Evolutionary conservation across 306 rosid genomes (phyloP).

Genomic region (Lagenaria siceraria): DNA sequence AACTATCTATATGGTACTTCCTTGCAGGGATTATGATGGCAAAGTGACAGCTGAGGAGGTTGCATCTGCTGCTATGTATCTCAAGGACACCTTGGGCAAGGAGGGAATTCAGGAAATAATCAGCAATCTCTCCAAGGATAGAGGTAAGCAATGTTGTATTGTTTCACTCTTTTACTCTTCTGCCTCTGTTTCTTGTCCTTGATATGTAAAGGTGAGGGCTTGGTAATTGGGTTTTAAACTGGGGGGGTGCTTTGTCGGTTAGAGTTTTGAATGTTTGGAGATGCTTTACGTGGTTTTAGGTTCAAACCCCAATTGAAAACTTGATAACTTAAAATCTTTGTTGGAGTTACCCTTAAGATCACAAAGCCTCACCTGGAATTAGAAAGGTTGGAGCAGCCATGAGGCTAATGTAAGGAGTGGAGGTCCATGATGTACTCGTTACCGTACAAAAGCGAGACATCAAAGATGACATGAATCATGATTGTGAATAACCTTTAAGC

Average conservation of each 20-base stretch:
- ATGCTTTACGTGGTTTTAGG: neutral
- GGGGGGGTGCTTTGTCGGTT: neutral
- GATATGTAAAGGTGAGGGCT: neutral
- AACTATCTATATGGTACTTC: neutral
- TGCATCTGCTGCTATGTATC: constrained; percentile 80
- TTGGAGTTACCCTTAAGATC: neutral
- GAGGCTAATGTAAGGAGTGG: neutral
- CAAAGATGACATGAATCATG: neutral
- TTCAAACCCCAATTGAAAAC: neutral
- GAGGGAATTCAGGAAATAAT: constrained; percentile 91
- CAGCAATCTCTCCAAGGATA: constrained; percentile 86
- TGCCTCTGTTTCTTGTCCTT: neutral
- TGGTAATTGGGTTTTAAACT: neutral
- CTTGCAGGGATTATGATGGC: constrained; percentile 77
- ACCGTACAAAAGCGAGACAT: neutral
- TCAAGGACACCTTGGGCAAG: constrained; percentile 79
- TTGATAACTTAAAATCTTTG: neutral
- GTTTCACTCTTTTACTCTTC: neutral
- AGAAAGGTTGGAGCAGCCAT: neutral
- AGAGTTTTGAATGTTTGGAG: neutral
- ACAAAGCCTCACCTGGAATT: neutral
- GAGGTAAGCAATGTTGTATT: constrained; percentile 23
- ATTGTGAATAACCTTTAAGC: neutral
- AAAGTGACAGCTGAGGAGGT: constrained; percentile 98
- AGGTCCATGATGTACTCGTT: neutral